Conservation (phyloP, 257 asterid species). For the Nicotiana knightiana region DNA sequence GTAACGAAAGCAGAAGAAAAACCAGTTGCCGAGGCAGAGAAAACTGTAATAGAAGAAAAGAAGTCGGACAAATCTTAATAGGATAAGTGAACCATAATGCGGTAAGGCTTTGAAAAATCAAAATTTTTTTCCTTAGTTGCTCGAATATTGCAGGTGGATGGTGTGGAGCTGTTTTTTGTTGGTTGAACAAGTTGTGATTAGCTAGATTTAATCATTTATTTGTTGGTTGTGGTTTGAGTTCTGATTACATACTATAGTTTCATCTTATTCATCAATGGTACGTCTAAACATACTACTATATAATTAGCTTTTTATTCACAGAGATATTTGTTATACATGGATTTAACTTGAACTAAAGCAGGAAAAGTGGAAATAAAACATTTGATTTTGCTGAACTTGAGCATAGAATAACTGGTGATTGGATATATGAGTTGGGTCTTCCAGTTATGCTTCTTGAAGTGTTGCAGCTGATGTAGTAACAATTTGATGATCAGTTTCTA, state of each 20-base stretch:
- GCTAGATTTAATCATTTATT: neutral
- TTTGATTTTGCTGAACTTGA: neutral
- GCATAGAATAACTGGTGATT: neutral
- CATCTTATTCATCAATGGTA: neutral
- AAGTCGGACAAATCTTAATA: neutral
- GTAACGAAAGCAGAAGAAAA: conserved; percentile 6
- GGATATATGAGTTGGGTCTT: neutral
- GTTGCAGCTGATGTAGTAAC: conserved; percentile 7
- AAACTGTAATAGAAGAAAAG: conserved; percentile 5
- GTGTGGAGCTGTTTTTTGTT: neutral
- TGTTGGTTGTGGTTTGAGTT: conserved; percentile 2
- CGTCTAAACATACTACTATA: neutral
- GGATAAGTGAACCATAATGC: neutral
- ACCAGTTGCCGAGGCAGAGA: neutral
- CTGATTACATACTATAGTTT: neutral
- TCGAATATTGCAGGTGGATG: neutral
- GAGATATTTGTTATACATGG: neutral
- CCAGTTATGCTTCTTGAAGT: neutral
- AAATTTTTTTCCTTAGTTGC: neutral
- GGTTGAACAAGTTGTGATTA: neutral
- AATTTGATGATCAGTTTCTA: neutral
- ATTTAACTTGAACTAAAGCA: neutral
- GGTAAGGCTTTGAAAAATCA: neutral
- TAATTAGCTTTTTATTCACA: neutral
- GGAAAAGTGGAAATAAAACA: neutral